phyloP scores from a whole-genome alignment of 192 early-diverging fungal genomes.

The Kickxella alabastrina region DNA sequence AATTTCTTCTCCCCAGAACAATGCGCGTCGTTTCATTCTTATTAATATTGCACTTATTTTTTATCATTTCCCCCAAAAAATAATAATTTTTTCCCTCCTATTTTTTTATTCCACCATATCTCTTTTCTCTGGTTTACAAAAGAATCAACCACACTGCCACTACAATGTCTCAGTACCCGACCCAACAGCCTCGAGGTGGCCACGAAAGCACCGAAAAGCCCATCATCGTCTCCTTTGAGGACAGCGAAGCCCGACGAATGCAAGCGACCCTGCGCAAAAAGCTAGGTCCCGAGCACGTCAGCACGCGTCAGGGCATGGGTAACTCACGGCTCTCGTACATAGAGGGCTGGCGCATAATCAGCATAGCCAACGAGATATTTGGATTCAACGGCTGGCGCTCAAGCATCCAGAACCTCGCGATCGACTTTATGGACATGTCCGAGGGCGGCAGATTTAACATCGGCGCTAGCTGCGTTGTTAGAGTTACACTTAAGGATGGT shows the following conservation, averaged over 20 bases:
- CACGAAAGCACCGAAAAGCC: not conserved
- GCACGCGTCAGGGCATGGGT: conserved; percentile 66
- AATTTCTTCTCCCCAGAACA: too few species aligned
- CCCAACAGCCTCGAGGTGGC: too few species aligned
- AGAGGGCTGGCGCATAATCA: conserved; percentile 79
- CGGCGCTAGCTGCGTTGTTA: conserved; percentile 71
- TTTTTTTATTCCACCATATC: conserved; percentile 5
- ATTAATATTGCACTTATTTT: not conserved
- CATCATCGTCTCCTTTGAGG: conserved; percentile 5
- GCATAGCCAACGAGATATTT: conserved; percentile 89
- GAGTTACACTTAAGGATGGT: conserved; percentile 85
- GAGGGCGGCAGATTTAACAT: conserved; percentile 58
- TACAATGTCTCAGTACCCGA: too few species aligned
- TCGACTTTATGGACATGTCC: conserved; percentile 67
- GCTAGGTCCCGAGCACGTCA: conserved; percentile 68
- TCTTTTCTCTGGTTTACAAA: not conserved
- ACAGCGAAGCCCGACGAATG: conserved; percentile 14
- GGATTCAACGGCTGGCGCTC: conserved; percentile 93
- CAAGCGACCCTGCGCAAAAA: conserved; percentile 51
- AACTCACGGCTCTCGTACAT: conserved; percentile 68
- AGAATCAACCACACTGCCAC: too few species aligned
- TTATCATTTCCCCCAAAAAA: not conserved
- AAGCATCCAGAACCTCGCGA: conserved; percentile 61
- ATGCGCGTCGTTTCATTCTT: not conserved
- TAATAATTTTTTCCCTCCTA: not conserved